Evolutionary conservation across 192 early-diverging fungal genomes (phyloP).

Genomic region (Entomortierella parvispora): DNA sequence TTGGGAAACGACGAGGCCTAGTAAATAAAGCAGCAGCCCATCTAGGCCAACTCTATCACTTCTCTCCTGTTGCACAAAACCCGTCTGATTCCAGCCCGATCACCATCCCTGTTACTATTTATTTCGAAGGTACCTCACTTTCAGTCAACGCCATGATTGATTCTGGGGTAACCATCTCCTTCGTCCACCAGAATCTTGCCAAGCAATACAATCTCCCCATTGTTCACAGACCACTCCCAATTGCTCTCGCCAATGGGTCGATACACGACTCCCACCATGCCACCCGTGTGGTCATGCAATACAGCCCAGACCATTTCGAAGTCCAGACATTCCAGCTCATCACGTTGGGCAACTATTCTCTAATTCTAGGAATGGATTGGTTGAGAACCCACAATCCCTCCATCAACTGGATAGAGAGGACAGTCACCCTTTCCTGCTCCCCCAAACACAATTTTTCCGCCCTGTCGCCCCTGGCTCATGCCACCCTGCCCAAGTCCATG

Average conservation of each 20-base stretch:
- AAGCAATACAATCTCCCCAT: background rate
- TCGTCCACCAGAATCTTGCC: slow-evolving; percentile 9
- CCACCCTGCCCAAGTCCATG: background rate
- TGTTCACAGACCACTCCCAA: background rate
- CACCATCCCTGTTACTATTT: background rate
- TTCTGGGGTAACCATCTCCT: slow-evolving; percentile 1
- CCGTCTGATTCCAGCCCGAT: background rate
- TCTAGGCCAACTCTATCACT: slow-evolving; percentile 5
- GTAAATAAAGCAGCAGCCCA: slow-evolving; percentile 2
- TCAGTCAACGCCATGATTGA: slow-evolving; percentile 4
- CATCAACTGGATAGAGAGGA: slow-evolving; percentile 2
- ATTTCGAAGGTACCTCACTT: background rate
- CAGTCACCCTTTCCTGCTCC: background rate
- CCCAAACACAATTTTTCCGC: background rate
- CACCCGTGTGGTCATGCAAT: slow-evolving; percentile 5
- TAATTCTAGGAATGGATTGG: slow-evolving; percentile 14
- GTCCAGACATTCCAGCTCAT: slow-evolving; percentile 1
- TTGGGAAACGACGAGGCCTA: slow-evolving; percentile 8
- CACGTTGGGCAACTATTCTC: background rate
- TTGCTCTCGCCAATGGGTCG: background rate
- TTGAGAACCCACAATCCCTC: background rate
- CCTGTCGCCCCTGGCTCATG: background rate
- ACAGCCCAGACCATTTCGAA: background rate
- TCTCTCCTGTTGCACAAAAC: background rate
- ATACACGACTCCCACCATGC: background rate